Base-by-base conservation (phyloP, 1,139 yeast species). In the Casaregolazyma lundiana region DNA sequence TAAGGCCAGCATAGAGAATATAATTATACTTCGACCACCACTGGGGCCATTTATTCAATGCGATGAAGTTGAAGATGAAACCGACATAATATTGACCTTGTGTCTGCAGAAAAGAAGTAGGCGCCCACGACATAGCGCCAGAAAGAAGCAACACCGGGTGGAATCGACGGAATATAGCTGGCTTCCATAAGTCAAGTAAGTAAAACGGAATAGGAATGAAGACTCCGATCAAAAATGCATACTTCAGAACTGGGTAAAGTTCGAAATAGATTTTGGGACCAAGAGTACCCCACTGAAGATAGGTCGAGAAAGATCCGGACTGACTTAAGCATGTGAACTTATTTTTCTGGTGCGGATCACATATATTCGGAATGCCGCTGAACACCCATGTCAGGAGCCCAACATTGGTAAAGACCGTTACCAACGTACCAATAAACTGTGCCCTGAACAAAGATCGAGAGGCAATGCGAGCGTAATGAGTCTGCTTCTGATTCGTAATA, bases 231-330 rank as follows among this genome's bases (percentile, higher is more conserved):
- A 78, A 63, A 70, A 80, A 80, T 50, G 77, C 70, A 65, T 64
- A 76, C 50, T 66, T 64, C 54, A 75, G 63, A 21, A 65, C 56
- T 9, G 78, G 78, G 50, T 75, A 75, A 13, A 74, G 62, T 0
- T 67, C 24, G 56, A 80, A 78, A 17, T 78, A 75, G 47, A 76
- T 71, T 58, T 74, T 68, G 18, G 88, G 88, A 24, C 86, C 87
- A 56, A 82, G 78, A 45, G 76, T 76, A 50, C 86, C 86, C 77
- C 80, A 79, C 38, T 77, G 64, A 11, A 78, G 76, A 13, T 79
- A 71, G 15, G 81, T 71, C 43, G 75, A 64, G 62, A 69, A 78
- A 57, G 63, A 73, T 0, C 78, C 72, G 21, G 58, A 64, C 24
- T 72, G 70, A 38, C 59, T 60, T 21, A 58, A 63, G 48, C 69